Conservation (phyloP, 108 stramenopile species). For the Nitzschia putrida region DNA sequence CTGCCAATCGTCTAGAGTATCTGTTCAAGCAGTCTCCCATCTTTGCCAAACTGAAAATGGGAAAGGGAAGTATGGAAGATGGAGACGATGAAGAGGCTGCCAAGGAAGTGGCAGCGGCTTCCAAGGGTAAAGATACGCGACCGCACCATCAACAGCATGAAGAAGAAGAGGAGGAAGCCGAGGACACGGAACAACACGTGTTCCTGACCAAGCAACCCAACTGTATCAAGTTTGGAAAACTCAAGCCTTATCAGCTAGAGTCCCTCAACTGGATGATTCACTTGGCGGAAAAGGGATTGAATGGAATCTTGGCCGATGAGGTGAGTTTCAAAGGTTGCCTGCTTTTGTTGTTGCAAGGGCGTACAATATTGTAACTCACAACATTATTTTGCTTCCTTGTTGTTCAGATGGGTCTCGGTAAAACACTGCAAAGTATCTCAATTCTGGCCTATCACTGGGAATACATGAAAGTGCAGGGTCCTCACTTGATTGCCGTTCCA, state of each 20-base stretch:
- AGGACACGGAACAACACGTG: slow-evolving; percentile 56
- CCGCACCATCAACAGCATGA: slow-evolving; percentile 50
- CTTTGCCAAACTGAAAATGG: slow-evolving; percentile 86
- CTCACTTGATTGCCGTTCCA: slow-evolving; percentile 96
- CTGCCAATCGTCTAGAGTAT: slow-evolving; percentile 88
- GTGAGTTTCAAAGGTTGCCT: slow-evolving; percentile 34
- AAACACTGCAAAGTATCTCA: slow-evolving; percentile 97
- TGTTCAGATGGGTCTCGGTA: slow-evolving; percentile 76
- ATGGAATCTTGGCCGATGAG: slow-evolving; percentile 98
- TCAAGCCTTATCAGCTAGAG: slow-evolving; percentile 94
- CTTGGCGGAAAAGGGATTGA: slow-evolving; percentile 89
- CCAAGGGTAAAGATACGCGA: slow-evolving; percentile 13
- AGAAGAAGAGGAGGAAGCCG: slow-evolving; percentile 56
- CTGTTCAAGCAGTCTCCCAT: slow-evolving; percentile 92
- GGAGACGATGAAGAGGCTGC: slow-evolving; percentile 57
- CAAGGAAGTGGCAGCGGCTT: slow-evolving; percentile 6
- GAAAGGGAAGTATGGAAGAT: slow-evolving; percentile 49
- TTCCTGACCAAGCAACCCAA: slow-evolving; percentile 90
- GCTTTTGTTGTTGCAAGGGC: background rate
- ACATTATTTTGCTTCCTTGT: background rate
- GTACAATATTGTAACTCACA: background rate
- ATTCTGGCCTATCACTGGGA: slow-evolving; percentile 88
- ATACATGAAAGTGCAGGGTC: slow-evolving; percentile 75
- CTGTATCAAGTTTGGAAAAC: slow-evolving; percentile 79
- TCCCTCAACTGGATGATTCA: slow-evolving; percentile 98